Percentiles rank a stretch among this genome's conserved stretches.
These are phyloP conservation scores for Phoenix dactylifera DNA, from an alignment of 176 grass and related monocot species.

Conservation along the genomic window DNA sequence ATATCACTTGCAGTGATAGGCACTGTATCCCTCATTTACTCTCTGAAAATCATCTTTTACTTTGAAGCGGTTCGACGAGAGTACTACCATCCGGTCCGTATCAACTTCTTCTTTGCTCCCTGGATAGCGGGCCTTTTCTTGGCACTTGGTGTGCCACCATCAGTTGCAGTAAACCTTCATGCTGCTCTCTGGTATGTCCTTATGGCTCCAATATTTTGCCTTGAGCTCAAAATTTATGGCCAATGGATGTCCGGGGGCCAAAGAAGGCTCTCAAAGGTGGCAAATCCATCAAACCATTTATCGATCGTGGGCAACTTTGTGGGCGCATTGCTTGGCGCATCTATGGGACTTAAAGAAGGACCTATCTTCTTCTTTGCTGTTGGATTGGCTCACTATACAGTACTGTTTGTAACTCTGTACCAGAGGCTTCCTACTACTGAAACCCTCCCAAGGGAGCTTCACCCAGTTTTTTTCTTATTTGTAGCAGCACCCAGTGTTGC, in stretches of 20 bases:
- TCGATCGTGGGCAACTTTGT: conserved; percentile 96
- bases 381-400: conserved; percentile 78
- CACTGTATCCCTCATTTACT: conserved; percentile 54
- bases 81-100: conserved; percentile 82
- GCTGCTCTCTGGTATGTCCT: conserved; percentile 47
- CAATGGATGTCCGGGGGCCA: conserved; percentile 94
- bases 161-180: background rate
- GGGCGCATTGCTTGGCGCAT: conserved; percentile 65
- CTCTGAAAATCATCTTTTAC: conserved; percentile 73
- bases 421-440: conserved; percentile 84
- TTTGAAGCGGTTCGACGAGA: conserved; percentile 86
- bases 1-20: conserved; percentile 37
- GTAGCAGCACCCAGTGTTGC: conserved; percentile 76
- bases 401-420: conserved; percentile 98
- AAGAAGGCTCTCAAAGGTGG: conserved; percentile 69
- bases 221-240: conserved; percentile 95
- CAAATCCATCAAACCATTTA: conserved; percentile 83
- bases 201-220: conserved; percentile 80
- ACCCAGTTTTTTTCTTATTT: conserved; percentile 97
- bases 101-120: conserved; percentile 97
- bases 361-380: conserved; percentile 89
- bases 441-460: conserved; percentile 87
- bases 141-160: conserved; percentile 39
- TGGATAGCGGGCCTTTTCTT: conserved; percentile 54
- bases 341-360: conserved; percentile 64